Conservation (phyloP, 2,329 filamentous ascomycete species). For the Ophiobolus disseminans region DNA sequence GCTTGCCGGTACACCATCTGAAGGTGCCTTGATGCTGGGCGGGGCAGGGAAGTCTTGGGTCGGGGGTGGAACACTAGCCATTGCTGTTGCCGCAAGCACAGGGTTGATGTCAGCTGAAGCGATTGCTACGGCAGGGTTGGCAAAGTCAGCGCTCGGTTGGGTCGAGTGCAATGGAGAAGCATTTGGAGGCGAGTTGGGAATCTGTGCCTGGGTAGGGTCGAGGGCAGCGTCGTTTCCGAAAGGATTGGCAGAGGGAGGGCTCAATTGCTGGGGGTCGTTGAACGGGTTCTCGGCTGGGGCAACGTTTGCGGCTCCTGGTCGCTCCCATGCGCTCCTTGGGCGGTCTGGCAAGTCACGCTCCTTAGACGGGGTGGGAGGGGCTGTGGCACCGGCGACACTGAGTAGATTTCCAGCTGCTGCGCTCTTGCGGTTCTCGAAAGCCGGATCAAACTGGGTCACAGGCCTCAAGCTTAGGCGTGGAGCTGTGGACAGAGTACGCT, state of each 20-base stretch:
- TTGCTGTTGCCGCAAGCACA: constrained; percentile 42
- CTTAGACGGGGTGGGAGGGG: constrained; percentile 23
- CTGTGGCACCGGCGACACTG: constrained; percentile 40
- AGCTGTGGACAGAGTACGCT: constrained; percentile 62
- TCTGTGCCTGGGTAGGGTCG: constrained; percentile 40
- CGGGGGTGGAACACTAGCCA: constrained; percentile 38
- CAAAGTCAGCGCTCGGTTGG: constrained; percentile 34
- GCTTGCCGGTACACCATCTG: constrained; percentile 55
- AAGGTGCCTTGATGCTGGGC: constrained; percentile 60
- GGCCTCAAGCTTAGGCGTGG: constrained; percentile 87
- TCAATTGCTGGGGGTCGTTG: constrained; percentile 53
- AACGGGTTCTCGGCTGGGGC: constrained; percentile 72
- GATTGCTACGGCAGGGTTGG: constrained; percentile 49
- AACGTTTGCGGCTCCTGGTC: constrained; percentile 44
- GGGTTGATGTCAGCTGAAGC: constrained; percentile 52
- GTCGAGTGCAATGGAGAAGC: constrained; percentile 31
- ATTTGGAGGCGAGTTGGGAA: constrained; percentile 35
- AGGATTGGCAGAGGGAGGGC: constrained; percentile 64
- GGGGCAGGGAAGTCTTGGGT: constrained; percentile 26
- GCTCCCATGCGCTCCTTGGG: constrained; percentile 49
- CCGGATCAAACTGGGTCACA: constrained; percentile 81
- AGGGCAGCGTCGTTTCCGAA: constrained; percentile 49
- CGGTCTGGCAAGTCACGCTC: constrained; percentile 30
- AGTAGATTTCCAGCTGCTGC: constrained; percentile 47
- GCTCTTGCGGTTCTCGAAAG: constrained; percentile 58